Conservation (phyloP, 352 stramenopile species). For the Phytopythium vexans region DNA sequence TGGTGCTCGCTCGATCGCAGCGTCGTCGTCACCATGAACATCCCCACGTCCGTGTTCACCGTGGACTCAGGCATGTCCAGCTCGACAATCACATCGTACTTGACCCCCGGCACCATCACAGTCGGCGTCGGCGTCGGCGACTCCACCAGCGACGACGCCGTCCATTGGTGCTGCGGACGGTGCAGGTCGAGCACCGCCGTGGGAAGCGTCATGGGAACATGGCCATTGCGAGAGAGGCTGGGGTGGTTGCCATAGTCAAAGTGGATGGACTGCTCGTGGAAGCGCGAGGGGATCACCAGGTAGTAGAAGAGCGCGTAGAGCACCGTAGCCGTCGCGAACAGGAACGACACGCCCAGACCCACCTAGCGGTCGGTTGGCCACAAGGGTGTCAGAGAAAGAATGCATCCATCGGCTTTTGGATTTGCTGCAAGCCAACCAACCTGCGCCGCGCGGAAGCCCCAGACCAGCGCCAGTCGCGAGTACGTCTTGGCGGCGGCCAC, state of each 20-base stretch:
- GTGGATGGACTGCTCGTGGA: slow-evolving; percentile 74
- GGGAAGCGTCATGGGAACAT: slow-evolving; percentile 31
- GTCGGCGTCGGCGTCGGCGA: slow-evolving; percentile 10
- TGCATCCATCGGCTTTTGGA: too few species aligned
- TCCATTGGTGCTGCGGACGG: slow-evolving; percentile 56
- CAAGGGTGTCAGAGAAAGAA: neutral
- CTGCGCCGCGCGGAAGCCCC: slow-evolving; percentile 31
- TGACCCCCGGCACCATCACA: slow-evolving; percentile 60
- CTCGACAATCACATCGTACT: slow-evolving; percentile 79
- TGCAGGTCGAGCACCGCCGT: slow-evolving; percentile 54
- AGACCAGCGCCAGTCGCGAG: slow-evolving; percentile 30
- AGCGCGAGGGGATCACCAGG: slow-evolving; percentile 68
- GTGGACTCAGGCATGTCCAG: slow-evolving; percentile 61
- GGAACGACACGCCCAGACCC: slow-evolving; percentile 25
- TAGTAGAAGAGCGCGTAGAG: slow-evolving; percentile 77
- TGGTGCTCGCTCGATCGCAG: slow-evolving; percentile 20
- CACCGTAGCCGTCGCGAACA: slow-evolving; percentile 54
- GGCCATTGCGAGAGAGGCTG: slow-evolving; percentile 14
- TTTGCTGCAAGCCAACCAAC: slow-evolving; percentile 6
- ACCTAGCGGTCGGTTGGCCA: slow-evolving; percentile 11
- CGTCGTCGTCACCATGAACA: slow-evolving; percentile 75
- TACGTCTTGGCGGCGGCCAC: slow-evolving; percentile 17
- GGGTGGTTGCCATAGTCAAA: slow-evolving; percentile 72
- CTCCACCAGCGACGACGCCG: slow-evolving; percentile 26
- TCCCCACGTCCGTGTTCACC: slow-evolving; percentile 61